phyloP scores from a whole-genome alignment of 768 basidiomycete genomes.

The Lactarius indigo region DNA sequence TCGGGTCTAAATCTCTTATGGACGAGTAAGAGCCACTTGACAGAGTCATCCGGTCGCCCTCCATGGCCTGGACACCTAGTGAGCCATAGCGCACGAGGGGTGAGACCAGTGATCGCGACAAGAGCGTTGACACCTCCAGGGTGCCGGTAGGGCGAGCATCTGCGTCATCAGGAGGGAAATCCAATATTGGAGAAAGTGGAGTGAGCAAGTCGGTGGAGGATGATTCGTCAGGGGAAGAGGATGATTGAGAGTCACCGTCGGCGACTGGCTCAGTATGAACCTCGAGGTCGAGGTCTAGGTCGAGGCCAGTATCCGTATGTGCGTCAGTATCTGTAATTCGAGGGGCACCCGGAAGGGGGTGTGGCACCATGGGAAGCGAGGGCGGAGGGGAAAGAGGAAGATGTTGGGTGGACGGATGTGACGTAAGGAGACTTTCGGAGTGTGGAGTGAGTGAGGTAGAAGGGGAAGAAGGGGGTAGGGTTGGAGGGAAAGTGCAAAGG shows the following conservation, averaged over 20 bases:
- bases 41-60: slow-evolving; percentile 15
- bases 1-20: slow-evolving; percentile 3
- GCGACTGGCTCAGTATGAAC: not conserved
- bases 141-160: slow-evolving; percentile 12
- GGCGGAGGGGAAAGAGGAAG: slow-evolving; percentile 25
- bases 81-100: slow-evolving; percentile 5
- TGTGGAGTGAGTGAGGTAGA: not conserved
- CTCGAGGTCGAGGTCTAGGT: slow-evolving; percentile 7
- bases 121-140: slow-evolving; percentile 14
- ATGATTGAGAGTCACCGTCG: slow-evolving; percentile 9
- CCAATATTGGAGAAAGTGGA: slow-evolving; percentile 19
- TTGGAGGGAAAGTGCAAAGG: not conserved
- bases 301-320: not conserved
- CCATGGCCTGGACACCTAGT: slow-evolving; percentile 5
- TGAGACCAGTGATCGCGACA: slow-evolving; percentile 19
- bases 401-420: slow-evolving; percentile 14
- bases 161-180: slow-evolving; percentile 10
- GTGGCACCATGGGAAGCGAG: slow-evolving; percentile 23
- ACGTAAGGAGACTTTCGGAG: slow-evolving; percentile 17
- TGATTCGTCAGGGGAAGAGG: slow-evolving; percentile 15
- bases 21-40: not conserved
- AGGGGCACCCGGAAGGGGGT: slow-evolving; percentile 19
- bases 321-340: not conserved
- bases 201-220: slow-evolving; percentile 13
- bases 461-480: not conserved